These are phyloP conservation scores for Aspergillus sp. DNA, from an alignment of 2,329 filamentous ascomycete species.

Conservation along the genomic window DNA sequence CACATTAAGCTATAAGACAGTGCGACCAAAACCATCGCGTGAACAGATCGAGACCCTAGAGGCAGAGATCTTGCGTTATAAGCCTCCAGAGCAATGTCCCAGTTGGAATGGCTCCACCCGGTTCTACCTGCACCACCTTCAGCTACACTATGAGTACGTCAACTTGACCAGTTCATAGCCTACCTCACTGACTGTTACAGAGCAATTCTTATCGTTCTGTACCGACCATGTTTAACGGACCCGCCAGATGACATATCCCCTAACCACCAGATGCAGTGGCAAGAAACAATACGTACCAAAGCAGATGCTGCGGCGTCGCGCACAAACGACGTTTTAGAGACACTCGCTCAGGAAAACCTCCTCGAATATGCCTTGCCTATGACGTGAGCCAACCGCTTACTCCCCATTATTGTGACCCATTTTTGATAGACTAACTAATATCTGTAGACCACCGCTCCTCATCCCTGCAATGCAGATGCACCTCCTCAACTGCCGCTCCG, in stretches of 20 bases:
- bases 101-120: conserved; percentile 12
- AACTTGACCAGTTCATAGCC: not conserved
- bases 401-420: not conserved
- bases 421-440: not conserved
- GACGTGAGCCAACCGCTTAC: conserved; percentile 21
- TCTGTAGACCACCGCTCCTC: conserved; percentile 24
- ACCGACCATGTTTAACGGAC: conserved; percentile 26
- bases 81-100: conserved; percentile 17
- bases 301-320: conserved; percentile 26
- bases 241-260: conserved; percentile 18
- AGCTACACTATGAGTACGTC: conserved; percentile 30
- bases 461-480: conserved; percentile 36
- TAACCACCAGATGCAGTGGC: conserved; percentile 18
- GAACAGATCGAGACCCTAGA: conserved; percentile 25
- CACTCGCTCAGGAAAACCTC: conserved; percentile 23
- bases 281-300: conserved; percentile 21
- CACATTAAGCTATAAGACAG: conserved; percentile 25
- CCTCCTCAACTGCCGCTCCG: conserved; percentile 28
- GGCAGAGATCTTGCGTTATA: conserved; percentile 16
- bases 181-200: conserved; percentile 15
- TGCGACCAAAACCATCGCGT: conserved; percentile 16
- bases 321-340: conserved; percentile 29
- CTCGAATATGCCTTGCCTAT: conserved; percentile 25
- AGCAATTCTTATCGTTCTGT: conserved; percentile 28
- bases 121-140: conserved; percentile 27